Evolutionary conservation across 2,329 filamentous ascomycete genomes (phyloP).

Genomic region (Cercospora canescens): DNA sequence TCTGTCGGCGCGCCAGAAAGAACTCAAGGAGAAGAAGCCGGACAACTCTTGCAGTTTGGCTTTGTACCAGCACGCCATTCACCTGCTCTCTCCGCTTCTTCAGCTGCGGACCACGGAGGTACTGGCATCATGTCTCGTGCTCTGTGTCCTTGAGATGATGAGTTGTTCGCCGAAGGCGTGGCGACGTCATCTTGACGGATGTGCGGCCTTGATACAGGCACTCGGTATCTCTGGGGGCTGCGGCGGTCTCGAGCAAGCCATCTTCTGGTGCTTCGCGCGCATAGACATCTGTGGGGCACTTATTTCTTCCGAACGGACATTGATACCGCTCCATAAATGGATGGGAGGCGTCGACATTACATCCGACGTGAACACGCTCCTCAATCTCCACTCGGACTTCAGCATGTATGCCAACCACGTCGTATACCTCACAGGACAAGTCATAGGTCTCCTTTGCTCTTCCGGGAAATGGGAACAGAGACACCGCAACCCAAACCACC

Average conservation of each 20-base stretch:
- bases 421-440: conserved; percentile 57
- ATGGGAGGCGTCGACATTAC: conserved; percentile 41
- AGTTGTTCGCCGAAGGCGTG: conserved; percentile 53
- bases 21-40: conserved; percentile 48
- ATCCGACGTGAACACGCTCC: conserved; percentile 39
- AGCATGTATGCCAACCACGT: conserved; percentile 63
- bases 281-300: conserved; percentile 60
- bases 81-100: conserved; percentile 44
- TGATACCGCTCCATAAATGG: conserved; percentile 54
- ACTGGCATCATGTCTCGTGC: conserved; percentile 50
- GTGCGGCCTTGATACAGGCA: conserved; percentile 54
- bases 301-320: conserved; percentile 53
- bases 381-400: conserved; percentile 38
- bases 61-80: conserved; percentile 56
- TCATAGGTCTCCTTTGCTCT: conserved; percentile 37
- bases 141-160: conserved; percentile 53
- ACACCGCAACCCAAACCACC: conserved; percentile 16
- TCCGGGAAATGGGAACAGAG: conserved; percentile 34
- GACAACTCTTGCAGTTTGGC: conserved; percentile 53
- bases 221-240: conserved; percentile 54
- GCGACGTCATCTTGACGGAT: conserved; percentile 58
- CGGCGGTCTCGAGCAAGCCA: conserved; percentile 53
- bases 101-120: conserved; percentile 48
- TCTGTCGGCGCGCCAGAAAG: conserved; percentile 55
- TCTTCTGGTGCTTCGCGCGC: conserved; percentile 61